Evolutionary conservation across 129 eudicot genomes (phyloP), one percentile per base, ranked within the genome.

Genomic region (Solidago caesia): DNA sequence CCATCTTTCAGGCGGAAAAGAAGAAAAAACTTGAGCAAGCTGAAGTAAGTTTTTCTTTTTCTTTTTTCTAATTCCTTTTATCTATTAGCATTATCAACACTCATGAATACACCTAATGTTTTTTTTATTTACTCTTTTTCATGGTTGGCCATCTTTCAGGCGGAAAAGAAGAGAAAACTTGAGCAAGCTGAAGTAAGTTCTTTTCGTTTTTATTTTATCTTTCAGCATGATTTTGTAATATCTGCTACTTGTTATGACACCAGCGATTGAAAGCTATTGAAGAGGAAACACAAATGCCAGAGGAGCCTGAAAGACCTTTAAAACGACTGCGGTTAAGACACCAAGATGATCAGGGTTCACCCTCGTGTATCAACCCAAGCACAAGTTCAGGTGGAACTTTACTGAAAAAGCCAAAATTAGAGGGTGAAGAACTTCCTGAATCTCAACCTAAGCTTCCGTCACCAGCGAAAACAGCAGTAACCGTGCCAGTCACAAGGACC

Each of bases 221-320:
- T 55, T 69, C 46, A 15, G 75, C 75, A 33, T 55, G 62, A 55
- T 79, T 58, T 48, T 46, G 7, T 45, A 42, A 66, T 9, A 1
- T 16, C 0, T 57, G 67, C 65, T 15, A 29, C 55, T 61, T 61
- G 7, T 77, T 2, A 6, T 57, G 60, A 67, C 52, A 68, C 64
- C 82, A 85, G 91, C 73, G 21, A 33, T 72, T 67, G 69, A 78
- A 72, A 8, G 64, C 68, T 56, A 67, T 80, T 61, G 87, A 77
- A 79, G 87, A 85, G 45, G 90, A 85, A 81, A 82, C 82, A 72
- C 89, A 51, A 63, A 67, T 51, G 21, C 80, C 73, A 49, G 89
- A 84, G 61, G 92, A 86, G 69, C 67, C 81, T 0, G 91, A 83
- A 83, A 74, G 86, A 12, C 97, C 96, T 14, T 82, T 92, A 21